Evolutionary conservation across 2,329 filamentous ascomycete species (phyloP).

Genomic region (Fusarium floridanum): DNA sequence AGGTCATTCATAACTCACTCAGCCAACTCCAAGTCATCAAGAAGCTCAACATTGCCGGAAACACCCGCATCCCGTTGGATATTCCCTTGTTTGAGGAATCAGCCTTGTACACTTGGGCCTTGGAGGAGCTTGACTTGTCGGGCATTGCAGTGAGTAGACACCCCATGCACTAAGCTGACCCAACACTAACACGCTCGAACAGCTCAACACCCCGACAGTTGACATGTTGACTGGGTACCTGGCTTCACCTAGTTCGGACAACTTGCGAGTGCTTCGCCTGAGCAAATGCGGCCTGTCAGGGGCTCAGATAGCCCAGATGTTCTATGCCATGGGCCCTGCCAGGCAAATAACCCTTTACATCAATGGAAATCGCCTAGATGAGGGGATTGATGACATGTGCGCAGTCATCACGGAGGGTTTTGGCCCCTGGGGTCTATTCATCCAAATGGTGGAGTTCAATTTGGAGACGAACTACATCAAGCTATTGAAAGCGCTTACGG

Average conservation of each 20-base stretch:
- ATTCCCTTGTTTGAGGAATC: conserved; percentile 62
- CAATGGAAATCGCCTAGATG: conserved; percentile 66
- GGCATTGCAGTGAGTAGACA: conserved; percentile 61
- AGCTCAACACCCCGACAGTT: conserved; percentile 64
- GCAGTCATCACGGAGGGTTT: conserved; percentile 61
- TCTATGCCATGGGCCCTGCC: conserved; percentile 63
- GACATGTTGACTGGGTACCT: conserved; percentile 62
- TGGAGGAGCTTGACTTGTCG: conserved; percentile 68
- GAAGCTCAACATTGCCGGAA: conserved; percentile 64
- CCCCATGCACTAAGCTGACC: not conserved
- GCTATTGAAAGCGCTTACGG: conserved; percentile 63
- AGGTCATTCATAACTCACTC: conserved; percentile 60
- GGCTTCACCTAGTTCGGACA: conserved; percentile 53
- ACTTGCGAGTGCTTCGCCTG: conserved; percentile 60
- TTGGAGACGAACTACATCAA: conserved; percentile 65
- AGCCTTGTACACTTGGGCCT: conserved; percentile 57
- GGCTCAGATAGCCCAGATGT: conserved; percentile 62
- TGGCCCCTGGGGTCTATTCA: conserved; percentile 63
- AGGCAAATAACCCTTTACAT: conserved; percentile 63
- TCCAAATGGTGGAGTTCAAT: conserved; percentile 70
- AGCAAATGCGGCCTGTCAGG: conserved; percentile 67
- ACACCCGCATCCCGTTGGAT: conserved; percentile 61
- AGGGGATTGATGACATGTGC: conserved; percentile 64
- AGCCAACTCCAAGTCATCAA: conserved; percentile 59
- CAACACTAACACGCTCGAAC: conserved; percentile 18